Base-by-base conservation (phyloP, 768 basidiomycete species). In the Kwoniella dejecticola region DNA sequence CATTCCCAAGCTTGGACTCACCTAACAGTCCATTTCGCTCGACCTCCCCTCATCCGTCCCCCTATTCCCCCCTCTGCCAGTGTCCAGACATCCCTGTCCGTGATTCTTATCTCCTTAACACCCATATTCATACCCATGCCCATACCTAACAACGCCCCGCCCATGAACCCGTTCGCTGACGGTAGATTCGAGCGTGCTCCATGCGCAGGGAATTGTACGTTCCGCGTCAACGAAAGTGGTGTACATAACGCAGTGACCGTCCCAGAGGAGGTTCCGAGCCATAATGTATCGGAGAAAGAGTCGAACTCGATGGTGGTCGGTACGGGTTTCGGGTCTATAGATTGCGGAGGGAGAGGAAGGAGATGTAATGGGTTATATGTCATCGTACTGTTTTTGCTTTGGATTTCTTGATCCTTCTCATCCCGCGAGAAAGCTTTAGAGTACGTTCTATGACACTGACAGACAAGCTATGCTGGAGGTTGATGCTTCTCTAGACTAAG, bases 231-330 rank as follows among this genome's bases (percentile, higher is more conserved):
- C 0, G 71, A 42, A 21, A 64, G 62, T 17, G 73, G 78, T 83
- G 79, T 89, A 33, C 71, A 86, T 74, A 87, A 84, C 1, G 89
- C 87, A 40, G 83, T 76, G 62, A 96, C 83, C 58, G 81, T 81
- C 2, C 95, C 94, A 27, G 84, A 80, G 59, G 86, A 85, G 8
- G 85, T 83, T 29, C 93, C 94, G 47, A 88, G 82, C 92, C 93
- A 96, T 33, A 99, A 81, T 5, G 88, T 85, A 77, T 97, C 93
- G 0, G 91, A 90, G 21, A 89, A 87, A 7, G 91, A 88, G 79
- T 99, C 95, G 76, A 98, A 94, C 0, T 87, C 85, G 58, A 96
- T 82, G 0, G 90, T 85, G 23, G 89, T 87, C 3, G 71, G 58
- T 48, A 89, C 82, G 24, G 87, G 83, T 48, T 71, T 68, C 19